These are phyloP conservation scores for Dendryphion nanum DNA, from an alignment of 2,329 filamentous ascomycete species.

Conservation along the genomic window DNA sequence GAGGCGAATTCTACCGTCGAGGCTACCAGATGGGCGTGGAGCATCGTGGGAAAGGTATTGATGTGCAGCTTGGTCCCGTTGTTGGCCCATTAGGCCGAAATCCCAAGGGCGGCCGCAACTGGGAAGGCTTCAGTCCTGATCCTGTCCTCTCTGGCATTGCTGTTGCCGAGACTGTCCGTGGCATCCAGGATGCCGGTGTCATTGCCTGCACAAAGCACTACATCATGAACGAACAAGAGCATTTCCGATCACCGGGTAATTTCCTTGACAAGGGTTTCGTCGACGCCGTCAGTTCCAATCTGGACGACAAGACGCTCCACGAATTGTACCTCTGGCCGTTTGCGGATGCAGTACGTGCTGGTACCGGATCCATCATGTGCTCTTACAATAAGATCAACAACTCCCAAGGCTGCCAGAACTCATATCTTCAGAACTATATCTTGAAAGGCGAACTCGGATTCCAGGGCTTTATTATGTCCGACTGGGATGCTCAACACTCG, in stretches of 20 bases:
- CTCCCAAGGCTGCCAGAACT: constrained; percentile 77
- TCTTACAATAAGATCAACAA: constrained; percentile 80
- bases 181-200: constrained; percentile 78
- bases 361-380: constrained; percentile 54
- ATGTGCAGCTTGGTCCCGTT: constrained; percentile 74
- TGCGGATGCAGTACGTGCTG: constrained; percentile 51
- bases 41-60: constrained; percentile 71
- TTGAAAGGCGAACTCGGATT: constrained; percentile 80
- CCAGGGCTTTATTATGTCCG: constrained; percentile 70
- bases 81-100: constrained; percentile 70
- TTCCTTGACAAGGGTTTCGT: constrained; percentile 60
- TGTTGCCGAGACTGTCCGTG: constrained; percentile 70
- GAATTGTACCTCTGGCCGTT: constrained; percentile 63
- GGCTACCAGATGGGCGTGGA: constrained; percentile 74
- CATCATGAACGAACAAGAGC: constrained; percentile 60
- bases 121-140: constrained; percentile 71
- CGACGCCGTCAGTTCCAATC: constrained; percentile 60
- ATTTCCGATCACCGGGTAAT: constrained; percentile 64
- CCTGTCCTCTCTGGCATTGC: constrained; percentile 72
- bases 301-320: constrained; percentile 64
- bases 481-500: constrained; percentile 75
- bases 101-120: constrained; percentile 68
- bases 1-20: constrained; percentile 65
- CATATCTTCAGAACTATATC: constrained; percentile 69
- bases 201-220: constrained; percentile 71